Percentiles rank a stretch among this genome's conserved stretches.
These are phyloP conservation scores for Ramichloridium luteum DNA, from an alignment of 2,329 filamentous ascomycete genomes.

Conservation along the genomic window DNA sequence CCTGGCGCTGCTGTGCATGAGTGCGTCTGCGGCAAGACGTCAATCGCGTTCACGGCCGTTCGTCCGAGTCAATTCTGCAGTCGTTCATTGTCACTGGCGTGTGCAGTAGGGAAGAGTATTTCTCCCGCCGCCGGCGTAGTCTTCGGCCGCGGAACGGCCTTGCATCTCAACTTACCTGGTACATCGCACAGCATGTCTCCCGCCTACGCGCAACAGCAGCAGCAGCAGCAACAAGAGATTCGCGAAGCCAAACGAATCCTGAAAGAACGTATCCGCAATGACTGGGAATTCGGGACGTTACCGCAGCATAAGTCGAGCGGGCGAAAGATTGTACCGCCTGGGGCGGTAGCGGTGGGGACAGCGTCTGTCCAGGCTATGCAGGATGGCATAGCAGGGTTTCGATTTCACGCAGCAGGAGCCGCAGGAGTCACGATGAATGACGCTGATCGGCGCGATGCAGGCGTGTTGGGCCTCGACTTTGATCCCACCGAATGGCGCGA, in stretches of 20 bases:
- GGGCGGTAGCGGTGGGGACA: conserved; percentile 4
- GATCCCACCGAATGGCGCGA: conserved; percentile 32
- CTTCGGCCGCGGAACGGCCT: no score
- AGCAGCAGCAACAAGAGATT: conserved; percentile 29
- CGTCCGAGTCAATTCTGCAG: no score
- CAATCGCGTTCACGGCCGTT: no score
- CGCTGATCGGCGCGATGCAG: not conserved
- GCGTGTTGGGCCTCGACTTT: conserved; percentile 18
- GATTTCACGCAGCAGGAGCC: conserved; percentile 13
- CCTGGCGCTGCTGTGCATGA: no score
- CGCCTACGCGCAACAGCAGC: not conserved
- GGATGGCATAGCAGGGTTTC: conserved; percentile 19
- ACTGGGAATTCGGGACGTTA: conserved; percentile 33
- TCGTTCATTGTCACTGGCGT: no score
- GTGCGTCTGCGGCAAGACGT: no score
- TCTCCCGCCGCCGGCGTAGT: no score
- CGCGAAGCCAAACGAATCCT: conserved; percentile 32
- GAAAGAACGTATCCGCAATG: conserved; percentile 30
- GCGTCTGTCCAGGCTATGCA: conserved; percentile 7
- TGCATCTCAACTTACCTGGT: conserved; percentile 18
- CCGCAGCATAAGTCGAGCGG: conserved; percentile 8
- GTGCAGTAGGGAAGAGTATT: no score
- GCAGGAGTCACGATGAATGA: not conserved
- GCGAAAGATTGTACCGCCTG: conserved; percentile 1
- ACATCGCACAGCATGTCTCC: conserved; percentile 15